These are phyloP conservation scores for Hanseniaspora guilliermondii DNA, from an alignment of 805 yeast genomes.

Conservation along the genomic window DNA sequence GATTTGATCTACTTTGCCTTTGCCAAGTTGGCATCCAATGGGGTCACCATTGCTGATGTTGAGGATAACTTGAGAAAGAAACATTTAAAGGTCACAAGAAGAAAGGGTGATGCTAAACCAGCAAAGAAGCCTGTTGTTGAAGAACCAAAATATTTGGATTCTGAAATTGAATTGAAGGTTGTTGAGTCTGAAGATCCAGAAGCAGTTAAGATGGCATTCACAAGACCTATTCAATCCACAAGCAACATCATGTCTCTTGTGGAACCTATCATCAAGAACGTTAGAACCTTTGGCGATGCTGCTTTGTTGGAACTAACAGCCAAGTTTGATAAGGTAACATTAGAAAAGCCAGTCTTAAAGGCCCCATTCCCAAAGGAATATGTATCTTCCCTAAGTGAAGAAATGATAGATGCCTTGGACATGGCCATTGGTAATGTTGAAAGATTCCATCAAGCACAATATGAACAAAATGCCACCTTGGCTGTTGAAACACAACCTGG, in stretches of 20 bases:
- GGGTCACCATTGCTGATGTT: constrained; percentile 67
- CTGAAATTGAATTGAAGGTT: constrained; percentile 23
- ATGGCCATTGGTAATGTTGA: constrained; percentile 77
- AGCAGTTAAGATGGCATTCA: constrained; percentile 50
- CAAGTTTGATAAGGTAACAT: constrained; percentile 75
- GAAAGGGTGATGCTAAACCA: constrained; percentile 92
- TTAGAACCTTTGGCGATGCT: constrained; percentile 64
- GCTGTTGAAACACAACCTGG: constrained; percentile 90
- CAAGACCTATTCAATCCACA: constrained; percentile 92
- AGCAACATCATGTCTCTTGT: constrained; percentile 87
- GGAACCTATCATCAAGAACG: constrained; percentile 74
- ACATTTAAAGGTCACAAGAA: constrained; percentile 73
- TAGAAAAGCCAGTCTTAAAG: constrained; percentile 56
- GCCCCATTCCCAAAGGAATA: constrained; percentile 80
- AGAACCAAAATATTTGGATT: constrained; percentile 21
- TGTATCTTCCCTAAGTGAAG: constrained; percentile 60
- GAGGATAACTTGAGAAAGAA: constrained; percentile 76
- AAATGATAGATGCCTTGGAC: constrained; percentile 74
- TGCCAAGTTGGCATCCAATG: constrained; percentile 61
- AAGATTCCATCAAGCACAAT: constrained; percentile 87
- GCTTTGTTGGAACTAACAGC: constrained; percentile 83
- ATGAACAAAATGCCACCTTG: constrained; percentile 52
- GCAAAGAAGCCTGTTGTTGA: constrained; percentile 27
- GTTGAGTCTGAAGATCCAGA: constrained; percentile 21
- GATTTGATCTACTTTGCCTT: constrained; percentile 71